Conservation (phyloP, 2,329 filamentous ascomycete genomes). For the Stylonectria norvegica region DNA sequence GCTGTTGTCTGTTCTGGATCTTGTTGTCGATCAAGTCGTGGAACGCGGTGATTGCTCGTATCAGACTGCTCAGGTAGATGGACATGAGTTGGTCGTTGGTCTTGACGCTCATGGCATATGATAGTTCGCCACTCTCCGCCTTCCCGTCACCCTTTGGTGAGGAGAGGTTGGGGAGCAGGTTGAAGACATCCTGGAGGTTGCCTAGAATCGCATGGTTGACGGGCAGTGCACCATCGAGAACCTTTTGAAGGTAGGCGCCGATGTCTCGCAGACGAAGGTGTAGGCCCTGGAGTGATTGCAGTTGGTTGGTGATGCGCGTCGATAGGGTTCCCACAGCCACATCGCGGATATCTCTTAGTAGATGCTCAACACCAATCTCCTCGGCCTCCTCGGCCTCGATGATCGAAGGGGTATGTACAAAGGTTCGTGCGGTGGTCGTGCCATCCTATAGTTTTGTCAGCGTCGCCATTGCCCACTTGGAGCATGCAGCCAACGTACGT, state of each 20-base stretch:
- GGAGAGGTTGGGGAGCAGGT: slow-evolving; percentile 91
- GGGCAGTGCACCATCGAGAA: slow-evolving; percentile 85
- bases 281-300: slow-evolving; percentile 93
- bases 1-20: slow-evolving; percentile 96
- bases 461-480: background rate
- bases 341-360: slow-evolving; percentile 95
- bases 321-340: slow-evolving; percentile 96
- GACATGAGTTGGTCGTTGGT: slow-evolving; percentile 99
- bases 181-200: slow-evolving; percentile 99
- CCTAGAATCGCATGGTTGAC: slow-evolving; percentile 97
- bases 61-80: slow-evolving; percentile 90
- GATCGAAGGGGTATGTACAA: slow-evolving; percentile 95
- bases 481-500: slow-evolving; percentile 64
- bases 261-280: slow-evolving; percentile 95
- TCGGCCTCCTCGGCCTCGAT: slow-evolving; percentile 99
- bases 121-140: slow-evolving; percentile 73
- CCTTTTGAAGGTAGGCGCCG: slow-evolving; percentile 91
- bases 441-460: slow-evolving; percentile 65
- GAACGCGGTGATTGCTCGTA: slow-evolving; percentile 96
- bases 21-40: slow-evolving; percentile 99
- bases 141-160: slow-evolving; percentile 70
- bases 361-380: slow-evolving; percentile 97
- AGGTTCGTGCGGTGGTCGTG: slow-evolving; percentile 93
- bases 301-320: slow-evolving; percentile 93
- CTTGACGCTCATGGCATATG: slow-evolving; percentile 97